Evolutionary conservation across 2,329 filamentous ascomycete species (phyloP), one percentile per base, ranked within the genome.

Genomic region (Neonectria neomacrospora): DNA sequence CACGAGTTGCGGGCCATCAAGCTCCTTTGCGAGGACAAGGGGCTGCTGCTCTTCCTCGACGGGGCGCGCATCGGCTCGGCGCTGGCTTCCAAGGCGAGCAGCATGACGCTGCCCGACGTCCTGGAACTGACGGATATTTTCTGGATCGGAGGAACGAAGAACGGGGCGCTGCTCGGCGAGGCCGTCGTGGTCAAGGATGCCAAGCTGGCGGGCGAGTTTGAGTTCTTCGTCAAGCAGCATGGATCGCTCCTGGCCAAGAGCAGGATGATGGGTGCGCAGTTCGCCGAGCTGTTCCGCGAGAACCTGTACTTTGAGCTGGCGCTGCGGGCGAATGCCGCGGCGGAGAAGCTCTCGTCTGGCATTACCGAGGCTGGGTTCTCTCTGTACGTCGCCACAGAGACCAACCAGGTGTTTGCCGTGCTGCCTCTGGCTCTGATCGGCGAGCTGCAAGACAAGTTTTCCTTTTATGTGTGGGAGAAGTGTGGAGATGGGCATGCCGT

Each of bases 101-200:
- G 84, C 58, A 70, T 85, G 72, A 79, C 77, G 0, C 74, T 83
- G 5, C 66, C 67, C 0, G 83, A 85, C 56, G 72, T 85, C 6
- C 70, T 83, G 2, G 79, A 82, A 5, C 67, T 83, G 42, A 83
- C 81, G 0, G 83, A 85, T 58, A 82, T 85, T 20, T 85, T 85
- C 73, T 85, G 83, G 83, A 84, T 85, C 39, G 83, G 83, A 3
- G 83, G 83, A 0, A 85, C 83, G 5, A 85, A 85, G 65, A 82
- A 82, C 64, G 83, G 83, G 1, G 82, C 82, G 0, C 67, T 85
- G 3, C 75, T 85, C 3, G 83, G 83, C 1, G 83, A 85, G 62
- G 83, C 83, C 2, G 80, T 85, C 7, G 78, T 85, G 0, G 80
- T 85, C 26, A 83, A 83, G 53, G 75, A 81, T 28, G 45, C 70